Conservation (phyloP, 495 filamentous ascomycete genomes). For the Parathielavia hyrcaniae region DNA sequence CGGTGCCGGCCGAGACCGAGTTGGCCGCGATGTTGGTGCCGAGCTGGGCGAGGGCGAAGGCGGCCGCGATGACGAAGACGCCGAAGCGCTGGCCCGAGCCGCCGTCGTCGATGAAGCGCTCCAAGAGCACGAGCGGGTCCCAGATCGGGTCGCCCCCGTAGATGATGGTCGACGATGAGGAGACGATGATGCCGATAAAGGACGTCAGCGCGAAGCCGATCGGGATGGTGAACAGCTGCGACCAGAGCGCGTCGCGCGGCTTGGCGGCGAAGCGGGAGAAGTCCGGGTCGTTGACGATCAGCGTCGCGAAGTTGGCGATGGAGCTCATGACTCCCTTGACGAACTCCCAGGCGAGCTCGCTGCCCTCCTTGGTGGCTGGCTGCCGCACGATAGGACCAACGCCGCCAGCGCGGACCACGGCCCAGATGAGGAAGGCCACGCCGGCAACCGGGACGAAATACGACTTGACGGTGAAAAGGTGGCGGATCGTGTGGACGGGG, state of each 20-base stretch:
- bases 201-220: slow-evolving; percentile 81
- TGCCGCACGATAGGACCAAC: slow-evolving; percentile 81
- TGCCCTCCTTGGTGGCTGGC: slow-evolving; percentile 56
- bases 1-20: slow-evolving; percentile 81
- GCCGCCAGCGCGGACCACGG: slow-evolving; percentile 74
- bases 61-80: slow-evolving; percentile 77
- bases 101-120: slow-evolving; percentile 65
- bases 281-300: slow-evolving; percentile 83
- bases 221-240: slow-evolving; percentile 82
- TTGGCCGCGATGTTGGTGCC: slow-evolving; percentile 95
- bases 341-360: slow-evolving; percentile 70
- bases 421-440: slow-evolving; percentile 87
- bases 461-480: slow-evolving; percentile 89
- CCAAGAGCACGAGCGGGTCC: slow-evolving; percentile 76
- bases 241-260: slow-evolving; percentile 79
- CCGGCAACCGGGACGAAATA: slow-evolving; percentile 78
- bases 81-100: slow-evolving; percentile 73
- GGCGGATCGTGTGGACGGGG: slow-evolving; percentile 67
- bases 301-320: slow-evolving; percentile 88
- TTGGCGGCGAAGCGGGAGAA: slow-evolving; percentile 81
- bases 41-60: slow-evolving; percentile 80
- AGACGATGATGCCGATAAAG: slow-evolving; percentile 91
- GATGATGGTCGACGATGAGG: slow-evolving; percentile 75
- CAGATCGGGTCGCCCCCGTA: slow-evolving; percentile 69
- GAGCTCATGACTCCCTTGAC: slow-evolving; percentile 80